phyloP scores from a whole-genome alignment of 1,284 basidiomycete genomes.

The Cryptococcus deneoformans region DNA sequence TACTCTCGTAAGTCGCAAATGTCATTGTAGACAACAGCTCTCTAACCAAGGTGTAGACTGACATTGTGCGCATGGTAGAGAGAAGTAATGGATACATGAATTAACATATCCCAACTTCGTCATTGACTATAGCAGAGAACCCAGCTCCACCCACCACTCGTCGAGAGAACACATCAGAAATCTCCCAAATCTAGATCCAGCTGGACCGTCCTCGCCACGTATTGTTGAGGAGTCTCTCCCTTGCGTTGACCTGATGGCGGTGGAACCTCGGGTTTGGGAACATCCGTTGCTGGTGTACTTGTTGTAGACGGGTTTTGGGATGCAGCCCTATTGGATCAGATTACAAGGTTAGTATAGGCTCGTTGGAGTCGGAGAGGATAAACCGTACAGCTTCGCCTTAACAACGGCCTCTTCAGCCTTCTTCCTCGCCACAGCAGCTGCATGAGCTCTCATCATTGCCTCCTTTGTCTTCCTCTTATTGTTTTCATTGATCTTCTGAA shows the following conservation, averaged over 20 bases:
- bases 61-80: too few relatives aligned
- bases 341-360: neutral
- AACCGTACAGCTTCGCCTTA: constrained; percentile 29
- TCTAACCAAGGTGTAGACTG: too few relatives aligned
- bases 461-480: constrained; percentile 79
- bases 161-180: constrained; percentile 27
- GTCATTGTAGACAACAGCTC: too few relatives aligned
- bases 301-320: neutral
- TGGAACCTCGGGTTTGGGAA: constrained; percentile 12
- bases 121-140: too few relatives aligned
- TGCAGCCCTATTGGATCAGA: neutral
- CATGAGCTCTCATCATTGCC: constrained; percentile 70
- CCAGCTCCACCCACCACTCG: too few relatives aligned
- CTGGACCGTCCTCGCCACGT: constrained; percentile 48
- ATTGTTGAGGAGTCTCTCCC: constrained; percentile 44
- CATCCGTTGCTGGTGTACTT: constrained; percentile 8
- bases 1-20: too few relatives aligned
- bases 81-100: too few relatives aligned
- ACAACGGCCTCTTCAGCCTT: constrained; percentile 51
- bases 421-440: constrained; percentile 64
- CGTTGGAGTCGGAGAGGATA: neutral
- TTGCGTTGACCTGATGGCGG: constrained; percentile 33
- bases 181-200: constrained; percentile 52
- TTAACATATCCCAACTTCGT: too few relatives aligned
- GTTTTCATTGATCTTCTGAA: constrained; percentile 80